Evolutionary conservation across 2,329 filamentous ascomycete genomes (phyloP).

Genomic region (Botrytis pseudocinerea): DNA sequence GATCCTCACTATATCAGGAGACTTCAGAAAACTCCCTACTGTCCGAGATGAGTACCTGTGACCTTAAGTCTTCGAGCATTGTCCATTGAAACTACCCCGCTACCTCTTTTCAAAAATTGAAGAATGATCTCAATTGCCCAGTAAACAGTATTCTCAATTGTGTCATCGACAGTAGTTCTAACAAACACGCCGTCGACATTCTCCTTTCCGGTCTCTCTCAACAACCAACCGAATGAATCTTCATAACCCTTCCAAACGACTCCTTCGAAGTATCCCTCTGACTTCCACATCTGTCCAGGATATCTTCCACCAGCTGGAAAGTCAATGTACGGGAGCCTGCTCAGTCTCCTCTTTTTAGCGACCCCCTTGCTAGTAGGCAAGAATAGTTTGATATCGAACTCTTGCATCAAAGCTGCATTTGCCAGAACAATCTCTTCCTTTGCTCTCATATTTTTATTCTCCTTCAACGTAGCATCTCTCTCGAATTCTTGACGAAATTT

Average conservation of each 20-base stretch:
- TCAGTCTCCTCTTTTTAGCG: constrained; percentile 29
- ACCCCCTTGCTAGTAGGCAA: constrained; percentile 25
- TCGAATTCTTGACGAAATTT: neutral
- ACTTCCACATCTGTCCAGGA: constrained; percentile 38
- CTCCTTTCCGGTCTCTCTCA: constrained; percentile 7
- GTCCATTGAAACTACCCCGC: neutral
- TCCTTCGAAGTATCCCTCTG: constrained; percentile 37
- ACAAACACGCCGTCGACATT: constrained; percentile 24
- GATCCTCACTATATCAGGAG: neutral
- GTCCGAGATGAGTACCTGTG: neutral
- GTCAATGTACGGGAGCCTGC: constrained; percentile 28
- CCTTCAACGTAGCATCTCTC: neutral
- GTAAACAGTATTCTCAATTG: constrained; percentile 27
- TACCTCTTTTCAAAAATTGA: neutral
- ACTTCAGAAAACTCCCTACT: neutral
- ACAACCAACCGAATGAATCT: constrained; percentile 29
- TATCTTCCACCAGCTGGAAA: constrained; percentile 22
- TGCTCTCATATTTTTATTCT: neutral
- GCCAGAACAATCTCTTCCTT: neutral
- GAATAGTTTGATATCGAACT: constrained; percentile 34
- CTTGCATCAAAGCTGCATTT: constrained; percentile 11
- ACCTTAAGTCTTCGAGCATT: neutral
- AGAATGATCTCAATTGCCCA: constrained; percentile 30
- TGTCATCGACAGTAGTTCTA: constrained; percentile 20
- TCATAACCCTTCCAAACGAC: constrained; percentile 33